These are phyloP conservation scores for Solanum neorickii DNA, from an alignment of 257 asterid genomes.

Conservation along the genomic window DNA sequence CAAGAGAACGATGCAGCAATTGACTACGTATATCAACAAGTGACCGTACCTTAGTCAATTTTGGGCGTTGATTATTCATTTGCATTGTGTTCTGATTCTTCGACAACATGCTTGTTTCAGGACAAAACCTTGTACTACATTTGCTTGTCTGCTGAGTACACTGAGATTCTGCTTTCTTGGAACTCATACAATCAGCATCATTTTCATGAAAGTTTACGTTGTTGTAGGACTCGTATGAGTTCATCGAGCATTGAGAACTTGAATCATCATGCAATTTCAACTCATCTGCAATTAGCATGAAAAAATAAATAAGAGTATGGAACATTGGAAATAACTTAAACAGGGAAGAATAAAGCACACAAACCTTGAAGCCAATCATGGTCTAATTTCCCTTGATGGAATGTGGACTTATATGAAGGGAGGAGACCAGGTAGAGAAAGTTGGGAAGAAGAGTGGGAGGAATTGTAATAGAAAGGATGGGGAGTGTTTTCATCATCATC, in stretches of 20 bases:
- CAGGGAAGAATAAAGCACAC: not conserved
- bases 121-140: slow-evolving; percentile 41
- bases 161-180: slow-evolving; percentile 10
- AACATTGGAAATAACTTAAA: not conserved
- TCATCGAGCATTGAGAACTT: slow-evolving; percentile 44
- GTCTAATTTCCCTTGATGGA: slow-evolving; percentile 4
- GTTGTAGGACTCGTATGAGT: slow-evolving; percentile 26
- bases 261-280: slow-evolving; percentile 27
- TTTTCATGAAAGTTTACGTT: slow-evolving; percentile 25
- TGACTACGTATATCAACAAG: slow-evolving; percentile 58
- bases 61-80: slow-evolving; percentile 10
- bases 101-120: slow-evolving; percentile 9
- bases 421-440: slow-evolving; percentile 35
- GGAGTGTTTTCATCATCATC: slow-evolving; percentile 39
- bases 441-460: slow-evolving; percentile 51
- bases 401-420: slow-evolving; percentile 8
- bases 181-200: not conserved
- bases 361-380: slow-evolving; percentile 42
- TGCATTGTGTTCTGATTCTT: slow-evolving; percentile 2
- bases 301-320: not conserved
- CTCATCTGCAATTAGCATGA: slow-evolving; percentile 22
- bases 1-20: slow-evolving; percentile 41
- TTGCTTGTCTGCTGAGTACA: slow-evolving; percentile 6
- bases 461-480: slow-evolving; percentile 35
- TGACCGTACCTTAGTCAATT: slow-evolving; percentile 33